A percentile compares a stretch with the other conserved stretches of the same genome.
phyloP scores from a whole-genome alignment of 2,329 filamentous ascomycete species.

The Verruconis gallopava region DNA sequence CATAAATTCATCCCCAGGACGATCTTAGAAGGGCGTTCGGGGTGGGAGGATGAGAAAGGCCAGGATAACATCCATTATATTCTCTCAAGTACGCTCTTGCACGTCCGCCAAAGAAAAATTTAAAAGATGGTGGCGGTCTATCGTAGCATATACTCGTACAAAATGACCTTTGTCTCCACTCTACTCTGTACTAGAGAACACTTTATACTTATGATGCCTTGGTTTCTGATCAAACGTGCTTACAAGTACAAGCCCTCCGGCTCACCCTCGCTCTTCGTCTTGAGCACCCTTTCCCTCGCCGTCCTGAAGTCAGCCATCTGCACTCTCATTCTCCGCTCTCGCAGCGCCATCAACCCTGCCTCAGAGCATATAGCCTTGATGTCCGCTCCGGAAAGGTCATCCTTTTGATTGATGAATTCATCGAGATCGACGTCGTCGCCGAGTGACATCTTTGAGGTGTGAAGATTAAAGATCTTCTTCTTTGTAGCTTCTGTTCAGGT shows the following conservation, averaged over 20 bases:
- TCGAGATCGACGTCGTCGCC: conserved; percentile 95
- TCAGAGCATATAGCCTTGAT: conserved; percentile 99
- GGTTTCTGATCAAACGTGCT: too few relatives aligned
- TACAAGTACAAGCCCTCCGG: conserved; percentile 98
- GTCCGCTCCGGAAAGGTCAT: conserved; percentile 90
- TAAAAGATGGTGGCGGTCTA: too few relatives aligned
- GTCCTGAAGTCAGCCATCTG: conserved; percentile 97
- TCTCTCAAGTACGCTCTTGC: too few relatives aligned
- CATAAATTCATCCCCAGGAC: too few relatives aligned
- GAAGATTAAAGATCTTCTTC: conserved; percentile 95
- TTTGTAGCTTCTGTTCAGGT: conserved; percentile 72
- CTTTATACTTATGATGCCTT: too few relatives aligned
- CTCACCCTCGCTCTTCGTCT: conserved; percentile 97
- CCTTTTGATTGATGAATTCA: conserved; percentile 97
- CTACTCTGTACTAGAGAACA: too few relatives aligned
- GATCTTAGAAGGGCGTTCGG: too few relatives aligned
- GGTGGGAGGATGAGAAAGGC: too few relatives aligned
- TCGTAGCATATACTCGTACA: too few relatives aligned
- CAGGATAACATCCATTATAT: too few relatives aligned
- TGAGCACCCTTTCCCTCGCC: conserved; percentile 84
- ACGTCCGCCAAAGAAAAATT: too few relatives aligned
- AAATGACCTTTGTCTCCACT: too few relatives aligned
- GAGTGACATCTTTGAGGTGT: conserved; percentile 97
- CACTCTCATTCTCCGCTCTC: conserved; percentile 92
- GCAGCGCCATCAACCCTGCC: conserved; percentile 82